Evolutionary conservation across 2,329 filamentous ascomycete genomes (phyloP).

Genomic region (Cryphonectria radicalis): DNA sequence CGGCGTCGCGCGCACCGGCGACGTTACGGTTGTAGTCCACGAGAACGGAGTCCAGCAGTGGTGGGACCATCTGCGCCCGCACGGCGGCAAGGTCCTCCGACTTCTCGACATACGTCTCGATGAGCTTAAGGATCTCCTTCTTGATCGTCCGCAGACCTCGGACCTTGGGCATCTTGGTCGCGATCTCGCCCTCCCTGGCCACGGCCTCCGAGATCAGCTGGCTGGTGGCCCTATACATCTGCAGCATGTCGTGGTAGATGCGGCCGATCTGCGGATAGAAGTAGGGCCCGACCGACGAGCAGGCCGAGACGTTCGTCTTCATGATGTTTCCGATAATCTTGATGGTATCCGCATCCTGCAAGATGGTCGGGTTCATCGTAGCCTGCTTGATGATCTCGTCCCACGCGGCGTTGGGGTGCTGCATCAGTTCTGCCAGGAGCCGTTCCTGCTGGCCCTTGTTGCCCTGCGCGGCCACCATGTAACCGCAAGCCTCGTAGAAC

Average conservation of each 20-base stretch:
- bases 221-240: conserved; percentile 98
- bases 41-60: conserved; percentile 89
- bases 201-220: conserved; percentile 94
- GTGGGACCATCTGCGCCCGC: conserved; percentile 92
- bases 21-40: conserved; percentile 98
- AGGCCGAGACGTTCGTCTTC: conserved; percentile 99
- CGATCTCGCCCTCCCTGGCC: conserved; percentile 83
- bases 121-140: conserved; percentile 98
- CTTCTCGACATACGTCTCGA: conserved; percentile 98
- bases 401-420: conserved; percentile 91
- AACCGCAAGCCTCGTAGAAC: conserved; percentile 98
- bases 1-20: conserved; percentile 90
- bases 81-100: conserved; percentile 95
- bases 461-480: conserved; percentile 98
- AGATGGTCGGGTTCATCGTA: conserved; percentile 79
- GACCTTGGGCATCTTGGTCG: conserved; percentile 96
- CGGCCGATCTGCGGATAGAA: conserved; percentile 98
- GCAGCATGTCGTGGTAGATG: conserved; percentile 98
- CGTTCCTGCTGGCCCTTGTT: conserved; percentile 94
- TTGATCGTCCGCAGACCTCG: conserved; percentile 96
- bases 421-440: conserved; percentile 89
- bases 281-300: conserved; percentile 92
- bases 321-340: conserved; percentile 99
- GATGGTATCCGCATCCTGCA: conserved; percentile 93
- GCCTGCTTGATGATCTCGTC: conserved; percentile 91